Base-by-base conservation (phyloP, 257 asterid genomes). In the Fraxinus cuspidata region DNA sequence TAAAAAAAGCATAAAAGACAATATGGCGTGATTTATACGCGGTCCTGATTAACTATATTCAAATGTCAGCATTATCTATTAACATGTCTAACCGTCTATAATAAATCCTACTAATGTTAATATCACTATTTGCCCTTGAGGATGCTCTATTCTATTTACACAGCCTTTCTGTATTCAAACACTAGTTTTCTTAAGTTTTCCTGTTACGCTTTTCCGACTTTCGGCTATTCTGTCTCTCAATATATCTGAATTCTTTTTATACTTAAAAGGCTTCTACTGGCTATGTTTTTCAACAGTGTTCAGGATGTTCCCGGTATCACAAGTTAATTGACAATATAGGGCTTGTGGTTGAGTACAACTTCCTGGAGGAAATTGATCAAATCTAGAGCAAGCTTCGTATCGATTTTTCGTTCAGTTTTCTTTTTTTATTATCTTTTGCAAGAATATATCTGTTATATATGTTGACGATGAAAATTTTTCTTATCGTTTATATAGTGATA, bases 321-420 rank as follows among this genome's bases (percentile, higher is more conserved):
- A 92, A 88, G 88, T 82, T 96, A 78, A 97, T 89, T 18, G 97
- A 96, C 91, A 96, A 96, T 84, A 98, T 93, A 53, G 97, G 95
- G 53, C 93, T 93, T 76, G 94, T 92, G 73, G 86, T 89, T 32
- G 97, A 93, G 83, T 92, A 93, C 90, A 87, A 90, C 78, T 86
- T 90, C 72, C 85, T 80, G 83, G 96, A 90, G 75, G 96, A 88
- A 77, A 60, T 25, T 71, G 87, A 80, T 80, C 79, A 80, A 76
- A 83, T 70, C 71, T 91, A 86, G 89, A 58, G 63, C 53, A 65
- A 81, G 72, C 73, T 51, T 69, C 77, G 32, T 37, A 32, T 81
- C 49, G 65, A 40, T 75, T 85, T 85, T 67, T 19, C 27, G 29
- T 72, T 70, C 60, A 10, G 11, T 29, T 31, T 12, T 35, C 37